phyloP scores from a whole-genome alignment of 768 basidiomycete species.

The Panus rudis region DNA sequence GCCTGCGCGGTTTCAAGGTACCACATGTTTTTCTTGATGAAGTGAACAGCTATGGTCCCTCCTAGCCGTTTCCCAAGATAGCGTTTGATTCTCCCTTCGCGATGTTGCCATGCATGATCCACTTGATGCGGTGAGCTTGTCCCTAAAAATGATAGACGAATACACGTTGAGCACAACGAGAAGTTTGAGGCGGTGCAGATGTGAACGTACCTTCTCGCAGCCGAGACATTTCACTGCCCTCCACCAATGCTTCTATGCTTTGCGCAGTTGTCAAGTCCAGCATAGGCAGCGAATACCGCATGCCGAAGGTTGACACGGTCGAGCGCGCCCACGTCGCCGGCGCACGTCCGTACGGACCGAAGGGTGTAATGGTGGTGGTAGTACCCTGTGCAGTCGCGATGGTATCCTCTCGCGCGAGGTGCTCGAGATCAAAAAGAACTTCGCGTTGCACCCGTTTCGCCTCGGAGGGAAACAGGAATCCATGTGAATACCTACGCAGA shows the following conservation, averaged over 20 bases:
- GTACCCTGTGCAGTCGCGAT: slow-evolving; percentile 7
- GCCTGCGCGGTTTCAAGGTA: slow-evolving; percentile 90
- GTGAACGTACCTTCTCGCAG: slow-evolving; percentile 50
- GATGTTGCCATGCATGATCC: slow-evolving; percentile 52
- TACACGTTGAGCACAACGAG: slow-evolving; percentile 1
- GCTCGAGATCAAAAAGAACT: slow-evolving; percentile 47
- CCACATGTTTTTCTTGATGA: slow-evolving; percentile 97
- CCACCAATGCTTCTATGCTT: slow-evolving; percentile 87
- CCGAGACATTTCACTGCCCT: slow-evolving; percentile 80
- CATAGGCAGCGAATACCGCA: slow-evolving; percentile 63
- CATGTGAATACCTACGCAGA: slow-evolving; percentile 74
- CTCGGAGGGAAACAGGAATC: slow-evolving; percentile 91
- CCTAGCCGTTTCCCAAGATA: slow-evolving; percentile 72
- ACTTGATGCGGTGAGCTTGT: slow-evolving; percentile 26
- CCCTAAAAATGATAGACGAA: slow-evolving; percentile 35
- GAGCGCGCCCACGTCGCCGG: slow-evolving; percentile 71
- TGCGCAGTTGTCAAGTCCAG: slow-evolving; percentile 50
- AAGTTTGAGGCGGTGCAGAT: neutral
- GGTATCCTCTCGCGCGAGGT: slow-evolving; percentile 14
- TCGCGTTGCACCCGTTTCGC: slow-evolving; percentile 58
- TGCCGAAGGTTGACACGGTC: slow-evolving; percentile 80
- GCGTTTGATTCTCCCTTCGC: slow-evolving; percentile 61
- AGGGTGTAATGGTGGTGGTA: slow-evolving; percentile 3
- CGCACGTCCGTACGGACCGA: slow-evolving; percentile 25
- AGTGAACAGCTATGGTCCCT: slow-evolving; percentile 94